Evolutionary conservation across 768 basidiomycete species (phyloP).

Genomic region (Suillus fuscotomentosus): DNA sequence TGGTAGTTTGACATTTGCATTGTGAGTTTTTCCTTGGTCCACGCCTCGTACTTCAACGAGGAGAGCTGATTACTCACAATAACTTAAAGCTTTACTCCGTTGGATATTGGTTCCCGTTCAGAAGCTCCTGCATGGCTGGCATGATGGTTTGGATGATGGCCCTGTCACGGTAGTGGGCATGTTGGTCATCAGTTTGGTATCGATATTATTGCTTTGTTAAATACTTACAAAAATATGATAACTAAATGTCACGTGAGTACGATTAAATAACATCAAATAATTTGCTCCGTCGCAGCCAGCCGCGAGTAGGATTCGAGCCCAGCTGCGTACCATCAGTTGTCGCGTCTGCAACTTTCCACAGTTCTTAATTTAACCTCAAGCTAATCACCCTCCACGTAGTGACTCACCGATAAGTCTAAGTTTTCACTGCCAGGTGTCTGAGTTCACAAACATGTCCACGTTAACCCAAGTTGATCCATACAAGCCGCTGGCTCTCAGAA

Average conservation of each 20-base stretch:
- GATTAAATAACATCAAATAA: neutral
- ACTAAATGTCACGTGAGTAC: neutral
- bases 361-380: neutral
- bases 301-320: neutral
- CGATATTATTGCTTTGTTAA: neutral
- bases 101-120: neutral
- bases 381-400: neutral
- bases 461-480: constrained; percentile 21
- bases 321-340: neutral
- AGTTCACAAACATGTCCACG: neutral
- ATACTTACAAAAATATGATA: neutral
- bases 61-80: constrained; percentile 3
- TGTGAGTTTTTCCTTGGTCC: constrained; percentile 3
- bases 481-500: constrained; percentile 17
- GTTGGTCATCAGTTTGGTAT: neutral
- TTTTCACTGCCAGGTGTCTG: neutral
- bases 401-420: neutral
- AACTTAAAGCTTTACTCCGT: neutral
- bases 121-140: neutral
- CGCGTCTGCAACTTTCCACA: neutral
- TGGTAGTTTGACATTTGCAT: neutral
- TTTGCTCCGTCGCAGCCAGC: neutral
- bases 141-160: neutral
- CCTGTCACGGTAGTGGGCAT: neutral
- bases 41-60: neutral